A percentile compares a stretch with the other conserved stretches of the same genome.
Evolutionary conservation across 208 protist genomes (phyloP).

Genomic region (Leishmania guyanensis): DNA sequence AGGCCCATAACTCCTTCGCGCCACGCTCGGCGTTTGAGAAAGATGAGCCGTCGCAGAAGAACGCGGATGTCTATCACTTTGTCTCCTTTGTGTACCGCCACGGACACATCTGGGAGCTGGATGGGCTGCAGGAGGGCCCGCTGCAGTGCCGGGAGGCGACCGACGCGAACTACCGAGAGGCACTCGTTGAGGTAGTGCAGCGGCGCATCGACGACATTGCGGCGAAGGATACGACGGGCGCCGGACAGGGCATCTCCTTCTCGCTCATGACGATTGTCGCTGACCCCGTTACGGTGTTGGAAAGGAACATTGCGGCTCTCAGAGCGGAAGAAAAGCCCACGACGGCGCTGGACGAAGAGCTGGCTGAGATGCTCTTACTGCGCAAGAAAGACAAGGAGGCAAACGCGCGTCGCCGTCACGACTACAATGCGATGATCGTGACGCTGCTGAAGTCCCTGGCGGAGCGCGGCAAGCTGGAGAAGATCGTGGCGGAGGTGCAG

Average conservation of each 20-base stretch:
- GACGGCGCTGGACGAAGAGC: constrained; percentile 50
- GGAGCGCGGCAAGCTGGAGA: constrained; percentile 88
- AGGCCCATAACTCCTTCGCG: constrained; percentile 97
- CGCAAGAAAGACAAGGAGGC: constrained; percentile 76
- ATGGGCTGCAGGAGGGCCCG: constrained; percentile 95
- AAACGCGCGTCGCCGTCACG: constrained; percentile 96
- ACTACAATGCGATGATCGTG: constrained; percentile 97
- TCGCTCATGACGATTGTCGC: constrained; percentile 96
- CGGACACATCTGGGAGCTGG: constrained; percentile 97
- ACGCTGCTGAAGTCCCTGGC: constrained; percentile 94
- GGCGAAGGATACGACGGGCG: constrained; percentile 47
- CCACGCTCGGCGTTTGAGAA: constrained; percentile 65
- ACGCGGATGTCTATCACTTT: constrained; percentile 93
- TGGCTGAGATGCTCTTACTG: constrained; percentile 56
- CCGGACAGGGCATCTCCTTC: constrained; percentile 93
- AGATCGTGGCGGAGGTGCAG: constrained; percentile 40
- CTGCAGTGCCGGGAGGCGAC: constrained; percentile 80
- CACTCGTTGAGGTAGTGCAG: constrained; percentile 83
- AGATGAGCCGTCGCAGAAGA: constrained; percentile 6
- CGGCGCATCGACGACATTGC: constrained; percentile 80
- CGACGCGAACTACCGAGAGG: constrained; percentile 64
- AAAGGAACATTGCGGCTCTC: constrained; percentile 62
- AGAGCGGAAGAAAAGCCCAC: constrained; percentile 53
- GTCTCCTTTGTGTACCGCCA: constrained; percentile 94
- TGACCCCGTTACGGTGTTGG: constrained; percentile 75